Base-by-base conservation (phyloP, 148 eudicot genomes). In the Nepenthes gracilis region DNA sequence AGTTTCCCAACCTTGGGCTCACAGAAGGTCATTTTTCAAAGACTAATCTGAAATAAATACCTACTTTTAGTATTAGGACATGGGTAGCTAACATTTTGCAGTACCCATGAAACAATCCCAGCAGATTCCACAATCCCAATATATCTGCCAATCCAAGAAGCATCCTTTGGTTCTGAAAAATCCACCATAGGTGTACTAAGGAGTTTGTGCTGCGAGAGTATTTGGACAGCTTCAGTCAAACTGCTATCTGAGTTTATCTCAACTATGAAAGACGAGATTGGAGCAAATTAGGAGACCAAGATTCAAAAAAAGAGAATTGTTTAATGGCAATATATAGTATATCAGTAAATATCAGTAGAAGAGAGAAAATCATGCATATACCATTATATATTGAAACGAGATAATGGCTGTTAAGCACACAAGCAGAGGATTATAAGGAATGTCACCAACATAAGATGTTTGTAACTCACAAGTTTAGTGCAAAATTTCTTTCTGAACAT, bases 51-150 rank as follows among this genome's bases (percentile, higher is more conserved):
- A 11, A 49, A 49, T 5, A 49, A 11, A 11, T 2, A 40, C 45
- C 45, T 3, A 49, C 12, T 49, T 6, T 49, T 5, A 49, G 53
- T 5, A 11, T 11, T 49, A 49, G 53, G 12, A 6, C 37, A 1
- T 14, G 12, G 57, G n/a, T 35, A 23, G 63, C 74, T 52, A 54
- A 88, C 96, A 93, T 88, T 96, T 67, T 92, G 94, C 57, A 92
- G 67, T 51, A 92, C 88, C 98, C 98, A 92, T 5, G 85, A 94
- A 62, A 85, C 98, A 59, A 92, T 92, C 54, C 98, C 98, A 14
- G 94, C 96, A 67, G 85, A 92, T 67, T 92, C 98, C 2, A 85
- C 93, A 36, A 88, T 74, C 45, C 98, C 96, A 38, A 92, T 67
- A 63, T 92, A 92, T 75, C 98, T 80, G 57, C 88, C 98, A 38